These are phyloP conservation scores for Talaromyces wortmannii DNA, from an alignment of 495 filamentous ascomycete species.

Conservation along the genomic window DNA sequence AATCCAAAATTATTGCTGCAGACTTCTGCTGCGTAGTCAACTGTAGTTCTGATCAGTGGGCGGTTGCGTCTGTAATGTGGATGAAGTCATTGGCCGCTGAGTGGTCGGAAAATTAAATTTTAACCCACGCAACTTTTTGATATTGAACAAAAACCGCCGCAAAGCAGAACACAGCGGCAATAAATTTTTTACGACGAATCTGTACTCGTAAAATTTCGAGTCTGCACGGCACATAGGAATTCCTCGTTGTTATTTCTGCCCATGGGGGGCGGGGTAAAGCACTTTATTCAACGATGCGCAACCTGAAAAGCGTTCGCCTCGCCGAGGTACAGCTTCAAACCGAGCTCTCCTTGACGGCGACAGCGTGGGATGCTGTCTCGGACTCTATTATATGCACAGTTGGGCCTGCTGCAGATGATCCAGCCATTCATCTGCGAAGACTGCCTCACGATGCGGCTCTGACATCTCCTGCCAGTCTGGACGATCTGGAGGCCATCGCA, in stretches of 20 bases:
- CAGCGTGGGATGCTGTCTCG: slow-evolving; percentile 68
- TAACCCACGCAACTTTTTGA: slow-evolving; percentile 8
- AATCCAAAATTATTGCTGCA: not conserved
- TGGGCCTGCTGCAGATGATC: slow-evolving; percentile 57
- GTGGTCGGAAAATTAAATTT: slow-evolving; percentile 39
- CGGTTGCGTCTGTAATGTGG: slow-evolving; percentile 18
- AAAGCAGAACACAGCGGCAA: not conserved
- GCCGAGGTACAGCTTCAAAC: slow-evolving; percentile 47
- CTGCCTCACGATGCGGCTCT: slow-evolving; percentile 30
- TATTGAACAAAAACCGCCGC: not conserved
- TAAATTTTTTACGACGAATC: not conserved
- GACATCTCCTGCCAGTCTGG: slow-evolving; percentile 25
- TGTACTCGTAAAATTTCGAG: not conserved
- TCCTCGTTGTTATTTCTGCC: not conserved
- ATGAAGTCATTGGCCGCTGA: slow-evolving; percentile 46
- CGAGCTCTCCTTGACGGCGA: slow-evolving; percentile 56
- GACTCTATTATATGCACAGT: slow-evolving; percentile 69
- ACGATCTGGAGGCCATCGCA: slow-evolving; percentile 51
- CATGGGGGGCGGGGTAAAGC: slow-evolving; percentile 35
- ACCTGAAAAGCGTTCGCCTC: slow-evolving; percentile 66
- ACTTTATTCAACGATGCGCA: slow-evolving; percentile 56
- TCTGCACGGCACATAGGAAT: not conserved
- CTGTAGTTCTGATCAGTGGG: not conserved
- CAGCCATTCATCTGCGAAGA: slow-evolving; percentile 57
- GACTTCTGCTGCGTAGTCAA: not conserved